phyloP scores from a whole-genome alignment of 75 land plant genomes.

The Chamaecyparis obtusa region DNA sequence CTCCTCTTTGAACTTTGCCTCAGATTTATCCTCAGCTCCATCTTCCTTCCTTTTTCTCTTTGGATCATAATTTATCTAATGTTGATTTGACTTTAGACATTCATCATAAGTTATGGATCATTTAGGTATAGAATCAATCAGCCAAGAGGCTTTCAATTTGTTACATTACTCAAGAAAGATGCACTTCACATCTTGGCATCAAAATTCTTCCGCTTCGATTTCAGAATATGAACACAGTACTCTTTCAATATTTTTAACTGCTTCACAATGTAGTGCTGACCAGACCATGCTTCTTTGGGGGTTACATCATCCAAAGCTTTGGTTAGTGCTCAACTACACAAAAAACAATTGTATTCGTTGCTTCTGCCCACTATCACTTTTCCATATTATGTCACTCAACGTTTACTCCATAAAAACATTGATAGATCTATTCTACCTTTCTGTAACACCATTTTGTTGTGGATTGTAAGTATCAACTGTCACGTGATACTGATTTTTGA shows the following conservation, averaged over 20 bases:
- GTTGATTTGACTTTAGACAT: too few species aligned
- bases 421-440: background rate
- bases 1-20: too few species aligned
- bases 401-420: background rate
- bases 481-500: too few species aligned
- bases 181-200: background rate
- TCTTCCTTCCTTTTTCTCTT: background rate
- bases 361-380: background rate
- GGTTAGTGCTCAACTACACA: background rate
- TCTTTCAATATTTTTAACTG: background rate
- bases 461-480: too few species aligned
- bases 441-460: background rate
- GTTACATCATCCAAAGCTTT: too few species aligned
- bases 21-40: background rate
- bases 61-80: background rate
- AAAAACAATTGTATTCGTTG: background rate
- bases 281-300: background rate
- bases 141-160: background rate
- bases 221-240: background rate
- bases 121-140: too few species aligned
- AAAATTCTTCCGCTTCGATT: background rate
- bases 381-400: background rate
- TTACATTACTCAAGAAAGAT: background rate
- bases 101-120: too few species aligned
- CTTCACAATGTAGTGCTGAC: background rate